These are phyloP conservation scores for Ceratobasidium sp. DNA, from an alignment of 1,284 basidiomycete species.

Conservation along the genomic window DNA sequence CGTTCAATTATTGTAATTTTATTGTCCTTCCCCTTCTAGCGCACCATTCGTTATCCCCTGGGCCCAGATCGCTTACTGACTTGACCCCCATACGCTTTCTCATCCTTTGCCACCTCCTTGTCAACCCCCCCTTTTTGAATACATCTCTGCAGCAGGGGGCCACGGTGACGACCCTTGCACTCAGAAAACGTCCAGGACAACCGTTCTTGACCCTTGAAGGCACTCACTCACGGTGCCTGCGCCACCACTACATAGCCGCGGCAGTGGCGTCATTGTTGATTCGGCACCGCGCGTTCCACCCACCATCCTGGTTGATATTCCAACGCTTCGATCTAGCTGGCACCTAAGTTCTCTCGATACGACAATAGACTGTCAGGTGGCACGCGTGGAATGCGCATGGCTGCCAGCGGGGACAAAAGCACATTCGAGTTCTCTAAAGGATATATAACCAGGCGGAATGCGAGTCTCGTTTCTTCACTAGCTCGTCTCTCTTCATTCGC, in stretches of 20 bases:
- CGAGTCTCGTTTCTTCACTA: slow-evolving; percentile 2
- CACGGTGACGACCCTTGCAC: neutral
- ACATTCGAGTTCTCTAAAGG: neutral
- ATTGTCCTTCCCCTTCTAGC: neutral
- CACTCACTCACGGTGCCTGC: neutral
- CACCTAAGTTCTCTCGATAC: neutral
- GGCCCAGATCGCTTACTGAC: neutral
- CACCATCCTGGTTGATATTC: neutral
- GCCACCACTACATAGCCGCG: neutral
- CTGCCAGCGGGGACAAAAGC: neutral
- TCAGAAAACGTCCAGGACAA: neutral
- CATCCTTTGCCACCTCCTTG: neutral
- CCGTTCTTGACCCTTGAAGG: too few relatives aligned
- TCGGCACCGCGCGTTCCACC: neutral
- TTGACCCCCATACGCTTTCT: neutral
- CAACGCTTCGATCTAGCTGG: neutral
- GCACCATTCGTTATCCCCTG: neutral
- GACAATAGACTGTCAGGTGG: neutral
- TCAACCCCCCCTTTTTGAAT: neutral
- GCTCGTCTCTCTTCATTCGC: slow-evolving; percentile 6
- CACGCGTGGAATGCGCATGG: neutral
- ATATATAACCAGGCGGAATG: neutral
- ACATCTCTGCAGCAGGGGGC: neutral
- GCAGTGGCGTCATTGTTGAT: neutral
- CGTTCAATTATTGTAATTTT: neutral